Conservation (phyloP, 2,329 filamentous ascomycete genomes). For the Penicillium verrucosum region DNA sequence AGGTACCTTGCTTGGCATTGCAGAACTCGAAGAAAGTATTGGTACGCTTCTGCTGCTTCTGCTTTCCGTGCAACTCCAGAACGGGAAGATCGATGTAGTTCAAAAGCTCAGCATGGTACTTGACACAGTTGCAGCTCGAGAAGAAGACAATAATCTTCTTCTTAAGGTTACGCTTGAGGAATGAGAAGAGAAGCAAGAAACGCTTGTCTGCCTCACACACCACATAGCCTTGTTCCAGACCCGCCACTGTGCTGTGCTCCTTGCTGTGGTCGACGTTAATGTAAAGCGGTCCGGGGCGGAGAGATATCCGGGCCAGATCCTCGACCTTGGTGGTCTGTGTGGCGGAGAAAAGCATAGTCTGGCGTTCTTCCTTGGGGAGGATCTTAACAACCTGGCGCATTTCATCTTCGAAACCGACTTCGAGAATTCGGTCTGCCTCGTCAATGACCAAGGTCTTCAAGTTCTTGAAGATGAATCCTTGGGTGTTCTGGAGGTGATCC, state of each 20-base stretch:
- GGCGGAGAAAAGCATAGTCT: slow-evolving; percentile 98
- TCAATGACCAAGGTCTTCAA: slow-evolving; percentile 90
- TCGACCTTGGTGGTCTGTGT: slow-evolving; percentile 99
- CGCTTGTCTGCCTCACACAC: slow-evolving; percentile 90
- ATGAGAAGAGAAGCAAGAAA: slow-evolving; percentile 90
- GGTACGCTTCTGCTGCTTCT: slow-evolving; percentile 98
- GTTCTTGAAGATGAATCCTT: slow-evolving; percentile 87
- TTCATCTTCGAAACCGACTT: slow-evolving; percentile 98
- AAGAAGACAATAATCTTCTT: slow-evolving; percentile 99
- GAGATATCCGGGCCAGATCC: slow-evolving; percentile 88
- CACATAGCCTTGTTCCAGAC: slow-evolving; percentile 93
- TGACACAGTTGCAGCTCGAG: slow-evolving; percentile 86
- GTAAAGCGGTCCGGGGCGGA: slow-evolving; percentile 86
- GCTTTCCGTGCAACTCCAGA: slow-evolving; percentile 84
- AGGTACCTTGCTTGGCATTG: slow-evolving; percentile 76
- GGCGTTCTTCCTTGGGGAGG: slow-evolving; percentile 76
- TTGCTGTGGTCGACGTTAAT: slow-evolving; percentile 94
- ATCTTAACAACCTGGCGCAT: slow-evolving; percentile 97
- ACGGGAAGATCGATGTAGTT: slow-evolving; percentile 97
- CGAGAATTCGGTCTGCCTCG: slow-evolving; percentile 92
- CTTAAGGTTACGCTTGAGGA: slow-evolving; percentile 85
- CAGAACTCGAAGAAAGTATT: slow-evolving; percentile 98
- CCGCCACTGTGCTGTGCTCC: slow-evolving; percentile 87
- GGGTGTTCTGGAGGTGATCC: slow-evolving; percentile 91
- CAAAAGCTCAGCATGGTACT: slow-evolving; percentile 91